These are phyloP conservation scores for Oryza punctata DNA, from an alignment of 176 grass and related monocot genomes.

Conservation along the genomic window DNA sequence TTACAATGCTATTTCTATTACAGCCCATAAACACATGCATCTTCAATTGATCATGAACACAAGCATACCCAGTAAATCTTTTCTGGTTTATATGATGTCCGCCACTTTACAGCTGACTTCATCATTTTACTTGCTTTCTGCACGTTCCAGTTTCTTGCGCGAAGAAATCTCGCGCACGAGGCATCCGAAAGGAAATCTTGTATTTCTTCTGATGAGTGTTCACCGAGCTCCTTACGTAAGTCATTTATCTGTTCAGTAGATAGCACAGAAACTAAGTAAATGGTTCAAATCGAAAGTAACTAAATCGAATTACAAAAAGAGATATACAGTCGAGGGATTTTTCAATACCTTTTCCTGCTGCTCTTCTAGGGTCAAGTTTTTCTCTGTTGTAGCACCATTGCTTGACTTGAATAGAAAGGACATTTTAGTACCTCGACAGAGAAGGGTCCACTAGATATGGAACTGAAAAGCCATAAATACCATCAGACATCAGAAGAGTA, in stretches of 20 bases:
- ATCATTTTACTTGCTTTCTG: conserved; percentile 79
- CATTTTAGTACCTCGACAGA: conserved; percentile 36
- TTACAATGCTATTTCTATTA: background rate
- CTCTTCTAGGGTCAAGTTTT: conserved; percentile 46
- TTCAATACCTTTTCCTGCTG: conserved; percentile 49
- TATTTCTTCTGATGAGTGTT: conserved; percentile 37
- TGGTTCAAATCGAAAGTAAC: background rate
- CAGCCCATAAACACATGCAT: background rate
- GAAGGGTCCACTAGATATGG: conserved; percentile 1
- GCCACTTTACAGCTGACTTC: conserved; percentile 72
- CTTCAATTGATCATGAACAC: conserved; percentile 11
- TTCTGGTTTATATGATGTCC: conserved; percentile 63
- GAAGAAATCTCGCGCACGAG: conserved; percentile 55
- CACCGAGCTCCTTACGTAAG: conserved; percentile 52
- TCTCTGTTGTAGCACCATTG: conserved; percentile 40
- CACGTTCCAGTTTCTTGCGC: conserved; percentile 68
- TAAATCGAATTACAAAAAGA: background rate
- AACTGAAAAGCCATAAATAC: conserved; percentile 7
- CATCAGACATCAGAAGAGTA: background rate
- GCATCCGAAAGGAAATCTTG: conserved; percentile 64
- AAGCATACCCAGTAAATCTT: conserved; percentile 60
- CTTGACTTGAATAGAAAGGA: conserved; percentile 56
- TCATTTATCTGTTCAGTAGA: conserved; percentile 61
- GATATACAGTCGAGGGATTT: background rate
- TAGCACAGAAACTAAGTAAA: conserved; percentile 9